Conservation (phyloP, 1,139 yeast genomes). For the Starmera stellimalicola region DNA sequence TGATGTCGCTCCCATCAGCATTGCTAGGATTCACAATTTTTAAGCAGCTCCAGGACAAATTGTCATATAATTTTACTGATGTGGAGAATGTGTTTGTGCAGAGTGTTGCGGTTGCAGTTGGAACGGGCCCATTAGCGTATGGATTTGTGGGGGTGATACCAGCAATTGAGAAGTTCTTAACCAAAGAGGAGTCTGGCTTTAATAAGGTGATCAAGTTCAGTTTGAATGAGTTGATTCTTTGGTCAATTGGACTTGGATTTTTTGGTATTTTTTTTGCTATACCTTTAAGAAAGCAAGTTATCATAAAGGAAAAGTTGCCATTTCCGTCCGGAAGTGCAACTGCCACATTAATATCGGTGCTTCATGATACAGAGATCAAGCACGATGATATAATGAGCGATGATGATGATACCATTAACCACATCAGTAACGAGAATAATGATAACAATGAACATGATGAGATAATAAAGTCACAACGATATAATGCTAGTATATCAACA, state of each 20-base stretch:
- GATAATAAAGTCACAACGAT: slow-evolving; percentile 1
- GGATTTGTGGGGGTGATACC: slow-evolving; percentile 97
- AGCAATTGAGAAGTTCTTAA: slow-evolving; percentile 82
- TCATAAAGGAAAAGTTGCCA: slow-evolving; percentile 73
- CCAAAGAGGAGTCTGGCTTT: slow-evolving; percentile 68
- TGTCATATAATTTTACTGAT: slow-evolving; percentile 51
- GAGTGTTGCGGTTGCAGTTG: slow-evolving; percentile 91
- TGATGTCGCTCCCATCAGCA: slow-evolving; percentile 98
- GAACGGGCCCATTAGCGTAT: slow-evolving; percentile 93
- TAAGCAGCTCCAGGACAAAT: slow-evolving; percentile 36
- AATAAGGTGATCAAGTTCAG: slow-evolving; percentile 27
- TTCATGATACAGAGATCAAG: slow-evolving; percentile 58
- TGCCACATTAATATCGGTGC: slow-evolving; percentile 81
- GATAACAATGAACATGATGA: slow-evolving; percentile 4
- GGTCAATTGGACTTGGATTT: slow-evolving; percentile 83
- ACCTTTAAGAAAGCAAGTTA: slow-evolving; percentile 76
- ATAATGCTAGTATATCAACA: slow-evolving; percentile 48
- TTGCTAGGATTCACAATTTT: slow-evolving; percentile 78
- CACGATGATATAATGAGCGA: slow-evolving; percentile 26
- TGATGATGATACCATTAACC: slow-evolving; percentile 6
- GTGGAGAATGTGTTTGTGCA: slow-evolving; percentile 91
- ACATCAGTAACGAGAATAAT: slow-evolving; percentile 19
- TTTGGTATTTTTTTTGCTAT: slow-evolving; percentile 96
- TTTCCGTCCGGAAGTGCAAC: slow-evolving; percentile 97
- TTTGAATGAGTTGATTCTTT: slow-evolving; percentile 48